Percentiles rank a stretch among this genome's conserved stretches.
These are phyloP conservation scores for Botrytis porri DNA, from an alignment of 2,329 filamentous ascomycete species.

Conservation along the genomic window DNA sequence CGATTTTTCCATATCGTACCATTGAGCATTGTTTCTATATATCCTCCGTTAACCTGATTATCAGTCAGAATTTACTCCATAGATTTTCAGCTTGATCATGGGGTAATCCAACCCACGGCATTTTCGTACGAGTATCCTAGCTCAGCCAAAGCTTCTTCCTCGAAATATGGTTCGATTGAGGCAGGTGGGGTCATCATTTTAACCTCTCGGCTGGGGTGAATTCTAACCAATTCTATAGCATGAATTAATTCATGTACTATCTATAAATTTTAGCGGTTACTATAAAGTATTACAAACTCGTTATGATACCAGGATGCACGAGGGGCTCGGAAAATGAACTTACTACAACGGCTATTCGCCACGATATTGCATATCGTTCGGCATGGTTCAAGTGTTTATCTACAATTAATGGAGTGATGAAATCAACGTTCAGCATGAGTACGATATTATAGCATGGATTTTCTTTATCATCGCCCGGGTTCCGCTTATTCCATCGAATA, in stretches of 20 bases:
- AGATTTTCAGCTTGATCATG: background rate
- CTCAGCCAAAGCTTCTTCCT: slow-evolving; percentile 24
- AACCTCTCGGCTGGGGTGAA: background rate
- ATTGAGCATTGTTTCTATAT: background rate
- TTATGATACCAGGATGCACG: background rate
- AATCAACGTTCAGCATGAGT: background rate
- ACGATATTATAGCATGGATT: background rate
- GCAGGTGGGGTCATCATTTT: background rate
- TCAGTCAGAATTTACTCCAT: background rate
- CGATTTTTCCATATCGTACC: background rate
- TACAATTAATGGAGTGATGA: background rate
- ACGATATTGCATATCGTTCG: background rate
- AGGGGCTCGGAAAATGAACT: background rate
- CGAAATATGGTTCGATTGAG: slow-evolving; percentile 20
- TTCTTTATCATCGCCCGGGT: background rate
- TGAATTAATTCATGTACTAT: background rate
- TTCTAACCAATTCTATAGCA: background rate
- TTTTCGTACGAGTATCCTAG: slow-evolving; percentile 25
- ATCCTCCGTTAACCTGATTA: background rate
- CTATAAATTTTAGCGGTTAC: background rate
- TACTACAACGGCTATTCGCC: background rate
- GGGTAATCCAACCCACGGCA: slow-evolving; percentile 20
- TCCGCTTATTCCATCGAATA: background rate
- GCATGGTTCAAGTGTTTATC: background rate
- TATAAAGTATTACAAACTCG: background rate